Conservation (phyloP, 768 basidiomycete genomes). For the Rhodotorula graminis region DNA sequence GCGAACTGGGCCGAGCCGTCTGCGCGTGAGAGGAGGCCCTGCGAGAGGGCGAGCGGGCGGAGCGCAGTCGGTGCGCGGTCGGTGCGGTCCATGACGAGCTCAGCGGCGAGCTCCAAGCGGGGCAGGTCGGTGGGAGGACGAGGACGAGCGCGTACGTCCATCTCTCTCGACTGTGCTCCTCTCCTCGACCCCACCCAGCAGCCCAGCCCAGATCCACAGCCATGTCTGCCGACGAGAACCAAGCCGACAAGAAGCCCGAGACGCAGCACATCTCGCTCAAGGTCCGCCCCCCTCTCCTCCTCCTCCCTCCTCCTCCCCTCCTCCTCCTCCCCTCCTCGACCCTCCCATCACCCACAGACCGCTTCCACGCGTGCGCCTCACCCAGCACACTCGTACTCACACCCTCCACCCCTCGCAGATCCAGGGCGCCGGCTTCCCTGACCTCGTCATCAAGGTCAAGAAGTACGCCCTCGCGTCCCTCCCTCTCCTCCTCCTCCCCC, state of each 20-base stretch:
- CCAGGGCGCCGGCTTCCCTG: slow-evolving; percentile 36
- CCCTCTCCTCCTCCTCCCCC: neutral
- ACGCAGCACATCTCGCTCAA: slow-evolving; percentile 36
- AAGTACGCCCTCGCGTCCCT: neutral
- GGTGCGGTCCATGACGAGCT: neutral
- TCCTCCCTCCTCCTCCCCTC: neutral
- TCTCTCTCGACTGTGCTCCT: neutral
- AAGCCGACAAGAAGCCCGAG: slow-evolving; percentile 29
- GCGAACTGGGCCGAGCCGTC: slow-evolving; percentile 49
- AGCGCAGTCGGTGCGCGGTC: slow-evolving; percentile 35
- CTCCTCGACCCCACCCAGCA: neutral
- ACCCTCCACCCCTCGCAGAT: slow-evolving; percentile 7
- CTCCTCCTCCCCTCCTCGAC: neutral
- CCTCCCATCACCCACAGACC: too few species aligned
- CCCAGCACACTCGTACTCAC: too few species aligned
- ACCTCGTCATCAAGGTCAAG: slow-evolving; percentile 41
- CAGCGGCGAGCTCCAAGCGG: neutral
- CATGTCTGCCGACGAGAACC: slow-evolving; percentile 1
- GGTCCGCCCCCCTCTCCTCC: neutral
- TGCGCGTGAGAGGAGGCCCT: slow-evolving; percentile 46
- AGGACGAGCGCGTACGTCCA: too few species aligned
- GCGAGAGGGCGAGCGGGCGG: slow-evolving; percentile 41
- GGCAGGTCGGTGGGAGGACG: too few species aligned
- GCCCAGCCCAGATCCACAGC: neutral
- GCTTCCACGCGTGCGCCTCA: too few species aligned